Conservation (phyloP, 106 monocot genomes). For the Xerophyta viscosa region DNA sequence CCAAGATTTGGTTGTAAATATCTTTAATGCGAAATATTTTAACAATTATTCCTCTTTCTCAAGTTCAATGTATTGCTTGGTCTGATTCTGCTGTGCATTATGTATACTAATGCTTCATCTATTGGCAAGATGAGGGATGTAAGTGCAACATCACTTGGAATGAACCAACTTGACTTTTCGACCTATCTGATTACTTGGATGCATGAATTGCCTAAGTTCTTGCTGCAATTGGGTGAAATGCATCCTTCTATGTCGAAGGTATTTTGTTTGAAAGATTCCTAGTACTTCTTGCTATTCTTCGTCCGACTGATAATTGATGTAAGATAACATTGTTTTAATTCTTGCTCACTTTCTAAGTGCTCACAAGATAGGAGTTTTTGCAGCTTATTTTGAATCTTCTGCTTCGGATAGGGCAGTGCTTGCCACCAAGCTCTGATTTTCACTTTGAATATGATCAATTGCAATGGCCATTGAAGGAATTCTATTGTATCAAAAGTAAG, state of each 20-base stretch:
- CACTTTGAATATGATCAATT: conserved; percentile 32
- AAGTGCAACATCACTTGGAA: neutral
- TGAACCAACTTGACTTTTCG: conserved; percentile 14
- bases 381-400: conserved; percentile 53
- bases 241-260: conserved; percentile 48
- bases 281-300: too few relatives aligned
- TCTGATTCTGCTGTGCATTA: neutral
- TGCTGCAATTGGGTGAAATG: conserved; percentile 43
- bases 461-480: conserved; percentile 39
- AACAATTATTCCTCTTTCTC: neutral
- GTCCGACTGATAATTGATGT: too few relatives aligned
- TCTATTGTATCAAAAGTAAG: conserved; percentile 40
- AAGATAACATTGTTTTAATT: too few relatives aligned
- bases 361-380: neutral
- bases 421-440: conserved; percentile 20
- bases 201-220: conserved; percentile 36
- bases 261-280: neutral
- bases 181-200: conserved; percentile 50
- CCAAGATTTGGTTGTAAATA: conserved; percentile 2
- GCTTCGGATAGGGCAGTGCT: conserved; percentile 38
- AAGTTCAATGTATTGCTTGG: neutral
- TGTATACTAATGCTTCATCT: neutral
- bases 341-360: neutral
- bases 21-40: neutral
- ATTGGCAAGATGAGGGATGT: conserved; percentile 13